Conservation (phyloP, 1,139 yeast species). For the Spencermartinsiella ligniputridi region DNA sequence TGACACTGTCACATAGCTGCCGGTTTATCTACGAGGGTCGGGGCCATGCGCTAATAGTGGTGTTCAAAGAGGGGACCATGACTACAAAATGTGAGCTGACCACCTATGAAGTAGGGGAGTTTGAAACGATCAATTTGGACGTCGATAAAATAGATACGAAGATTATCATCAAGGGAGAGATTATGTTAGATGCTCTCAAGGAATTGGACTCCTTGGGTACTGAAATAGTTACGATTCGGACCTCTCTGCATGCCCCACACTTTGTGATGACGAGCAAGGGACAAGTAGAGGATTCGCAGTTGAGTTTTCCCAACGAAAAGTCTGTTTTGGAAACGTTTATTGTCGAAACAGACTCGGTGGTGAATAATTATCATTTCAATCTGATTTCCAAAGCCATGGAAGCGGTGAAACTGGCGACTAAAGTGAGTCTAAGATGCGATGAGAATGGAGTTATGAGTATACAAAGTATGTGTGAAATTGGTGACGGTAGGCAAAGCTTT, state of each 20-base stretch:
- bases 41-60: constrained; percentile 63
- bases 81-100: constrained; percentile 68
- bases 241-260: constrained; percentile 29
- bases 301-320: constrained; percentile 62
- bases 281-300: constrained; percentile 63
- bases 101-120: constrained; percentile 36
- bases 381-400: constrained; percentile 26
- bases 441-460: constrained; percentile 29
- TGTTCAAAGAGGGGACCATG: constrained; percentile 66
- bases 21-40: constrained; percentile 45
- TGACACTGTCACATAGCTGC: constrained; percentile 17
- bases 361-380: constrained; percentile 27
- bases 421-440: constrained; percentile 32
- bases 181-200: constrained; percentile 57
- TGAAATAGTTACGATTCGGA: constrained; percentile 52
- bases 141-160: constrained; percentile 59
- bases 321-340: constrained; percentile 52
- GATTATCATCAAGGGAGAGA: constrained; percentile 61
- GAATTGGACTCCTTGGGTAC: constrained; percentile 67
- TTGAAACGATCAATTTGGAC: constrained; percentile 24
- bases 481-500: constrained; percentile 26
- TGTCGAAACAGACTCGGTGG: constrained; percentile 20
- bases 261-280: constrained; percentile 56
- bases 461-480: constrained; percentile 31
- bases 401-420: constrained; percentile 29